These are phyloP conservation scores for Ceratocystis variospora DNA, from an alignment of 2,329 filamentous ascomycete species.

Conservation along the genomic window DNA sequence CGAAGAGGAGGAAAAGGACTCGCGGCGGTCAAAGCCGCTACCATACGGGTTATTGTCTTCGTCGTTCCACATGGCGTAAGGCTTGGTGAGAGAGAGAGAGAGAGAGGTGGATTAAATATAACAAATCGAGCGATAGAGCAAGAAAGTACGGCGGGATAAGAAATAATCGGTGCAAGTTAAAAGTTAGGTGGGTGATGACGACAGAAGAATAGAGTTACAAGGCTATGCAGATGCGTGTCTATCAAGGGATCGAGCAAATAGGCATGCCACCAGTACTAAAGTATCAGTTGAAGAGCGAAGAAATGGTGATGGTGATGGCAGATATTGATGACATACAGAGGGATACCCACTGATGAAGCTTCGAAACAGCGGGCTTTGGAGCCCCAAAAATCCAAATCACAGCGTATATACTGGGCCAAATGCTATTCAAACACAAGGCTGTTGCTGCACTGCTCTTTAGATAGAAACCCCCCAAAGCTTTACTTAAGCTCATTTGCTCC, in stretches of 20 bases:
- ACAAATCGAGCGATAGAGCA: background rate
- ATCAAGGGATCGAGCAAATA: background rate
- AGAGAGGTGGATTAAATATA: background rate
- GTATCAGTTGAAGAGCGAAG: background rate
- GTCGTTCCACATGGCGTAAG: constrained; percentile 78
- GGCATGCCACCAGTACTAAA: background rate
- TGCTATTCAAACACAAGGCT: background rate
- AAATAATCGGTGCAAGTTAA: background rate
- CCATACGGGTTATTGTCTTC: constrained; percentile 98
- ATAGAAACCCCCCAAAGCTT: too few species aligned
- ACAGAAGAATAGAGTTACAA: background rate
- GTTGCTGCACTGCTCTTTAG: too few species aligned
- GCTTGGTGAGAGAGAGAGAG: constrained; percentile 1
- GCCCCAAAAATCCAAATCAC: background rate
- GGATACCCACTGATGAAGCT: background rate
- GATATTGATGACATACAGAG: background rate
- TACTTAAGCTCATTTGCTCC: background rate
- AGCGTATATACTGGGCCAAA: background rate
- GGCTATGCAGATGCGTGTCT: background rate
- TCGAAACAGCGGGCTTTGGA: background rate
- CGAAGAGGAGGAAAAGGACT: constrained; percentile 56
- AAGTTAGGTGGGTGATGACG: background rate
- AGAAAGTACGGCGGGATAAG: background rate
- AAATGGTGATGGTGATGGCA: background rate
- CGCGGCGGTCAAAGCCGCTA: constrained; percentile 73